Evolutionary conservation across 2,329 filamentous ascomycete species (phyloP).

Genomic region (Lachnellula subtilissima): DNA sequence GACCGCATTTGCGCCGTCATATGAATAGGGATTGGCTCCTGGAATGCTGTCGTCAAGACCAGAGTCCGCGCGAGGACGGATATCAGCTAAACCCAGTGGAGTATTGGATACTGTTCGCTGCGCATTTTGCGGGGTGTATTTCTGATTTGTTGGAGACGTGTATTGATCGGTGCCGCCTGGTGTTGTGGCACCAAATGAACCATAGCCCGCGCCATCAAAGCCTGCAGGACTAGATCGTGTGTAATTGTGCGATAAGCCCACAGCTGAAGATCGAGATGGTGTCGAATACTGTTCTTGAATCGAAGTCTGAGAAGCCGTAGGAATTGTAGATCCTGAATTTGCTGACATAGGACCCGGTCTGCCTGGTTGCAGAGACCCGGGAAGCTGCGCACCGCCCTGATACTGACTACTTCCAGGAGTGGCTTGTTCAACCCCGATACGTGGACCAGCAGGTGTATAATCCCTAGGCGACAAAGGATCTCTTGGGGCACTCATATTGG

Average conservation of each 20-base stretch:
- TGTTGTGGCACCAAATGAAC: slow-evolving; percentile 58
- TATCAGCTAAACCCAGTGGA: slow-evolving; percentile 85
- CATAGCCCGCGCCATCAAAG: slow-evolving; percentile 51
- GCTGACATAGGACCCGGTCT: slow-evolving; percentile 48
- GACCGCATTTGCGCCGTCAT: slow-evolving; percentile 61
- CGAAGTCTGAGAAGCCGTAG: slow-evolving; percentile 48
- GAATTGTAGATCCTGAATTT: slow-evolving; percentile 54
- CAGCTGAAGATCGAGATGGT: slow-evolving; percentile 60
- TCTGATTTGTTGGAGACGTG: slow-evolving; percentile 49
- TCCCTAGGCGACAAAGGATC: slow-evolving; percentile 37
- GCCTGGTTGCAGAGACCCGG: slow-evolving; percentile 57
- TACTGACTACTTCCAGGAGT: slow-evolving; percentile 45
- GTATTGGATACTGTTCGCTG: slow-evolving; percentile 71
- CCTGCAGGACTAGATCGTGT: slow-evolving; percentile 75
- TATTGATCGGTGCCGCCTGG: slow-evolving; percentile 60
- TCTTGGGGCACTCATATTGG: slow-evolving; percentile 27
- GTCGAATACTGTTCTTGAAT: slow-evolving; percentile 55
- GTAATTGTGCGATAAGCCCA: slow-evolving; percentile 68
- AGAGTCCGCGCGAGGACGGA: slow-evolving; percentile 80
- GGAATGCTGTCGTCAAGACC: slow-evolving; percentile 67
- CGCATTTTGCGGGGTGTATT: slow-evolving; percentile 52
- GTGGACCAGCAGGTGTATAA: slow-evolving; percentile 42
- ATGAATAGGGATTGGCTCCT: slow-evolving; percentile 52
- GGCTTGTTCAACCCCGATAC: slow-evolving; percentile 57
- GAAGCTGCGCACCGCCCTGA: slow-evolving; percentile 42